Conservation (phyloP, 495 filamentous ascomycete species). For the Aspergillus cavernicola region DNA sequence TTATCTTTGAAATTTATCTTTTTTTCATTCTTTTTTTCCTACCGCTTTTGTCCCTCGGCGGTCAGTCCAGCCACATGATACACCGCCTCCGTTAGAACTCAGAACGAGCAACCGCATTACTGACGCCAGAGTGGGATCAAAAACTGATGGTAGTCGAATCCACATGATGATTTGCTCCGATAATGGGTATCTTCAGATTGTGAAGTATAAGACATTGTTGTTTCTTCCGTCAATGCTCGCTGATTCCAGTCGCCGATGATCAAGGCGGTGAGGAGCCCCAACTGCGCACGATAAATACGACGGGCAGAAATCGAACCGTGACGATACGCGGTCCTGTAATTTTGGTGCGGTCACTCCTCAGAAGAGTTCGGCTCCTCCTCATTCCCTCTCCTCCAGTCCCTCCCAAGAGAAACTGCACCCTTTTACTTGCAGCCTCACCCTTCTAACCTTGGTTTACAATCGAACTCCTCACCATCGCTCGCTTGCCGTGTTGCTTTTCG, state of each 20-base stretch:
- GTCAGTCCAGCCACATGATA: conserved; percentile 23
- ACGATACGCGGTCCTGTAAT: not conserved
- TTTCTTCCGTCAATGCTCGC: not conserved
- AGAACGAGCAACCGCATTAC: no score
- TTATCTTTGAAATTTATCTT: conserved; percentile 23
- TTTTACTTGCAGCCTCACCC: conserved; percentile 3
- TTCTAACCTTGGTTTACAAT: conserved; percentile 3
- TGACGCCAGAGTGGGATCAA: not conserved
- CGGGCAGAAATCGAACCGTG: conserved; percentile 20
- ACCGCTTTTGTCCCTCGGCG: conserved; percentile 26
- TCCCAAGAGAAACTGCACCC: conserved; percentile 3
- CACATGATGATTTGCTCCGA: no score
- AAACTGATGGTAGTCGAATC: no score
- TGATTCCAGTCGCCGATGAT: not conserved
- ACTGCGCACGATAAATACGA: conserved; percentile 14
- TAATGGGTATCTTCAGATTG: no score
- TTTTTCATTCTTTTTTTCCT: conserved; percentile 23
- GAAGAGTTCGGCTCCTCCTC: conserved; percentile 12
- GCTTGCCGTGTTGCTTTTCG: conserved; percentile 3
- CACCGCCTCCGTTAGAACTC: not conserved
- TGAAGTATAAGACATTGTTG: no score
- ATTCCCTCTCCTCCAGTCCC: conserved; percentile 11
- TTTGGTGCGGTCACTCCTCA: conserved; percentile 8
- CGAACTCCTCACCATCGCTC: not conserved
- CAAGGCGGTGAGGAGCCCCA: conserved; percentile 31